Percentiles rank a stretch among this genome's conserved stretches.
Evolutionary conservation across 441 rosid species (phyloP).

Genomic region (Syzygium syzygioides): DNA sequence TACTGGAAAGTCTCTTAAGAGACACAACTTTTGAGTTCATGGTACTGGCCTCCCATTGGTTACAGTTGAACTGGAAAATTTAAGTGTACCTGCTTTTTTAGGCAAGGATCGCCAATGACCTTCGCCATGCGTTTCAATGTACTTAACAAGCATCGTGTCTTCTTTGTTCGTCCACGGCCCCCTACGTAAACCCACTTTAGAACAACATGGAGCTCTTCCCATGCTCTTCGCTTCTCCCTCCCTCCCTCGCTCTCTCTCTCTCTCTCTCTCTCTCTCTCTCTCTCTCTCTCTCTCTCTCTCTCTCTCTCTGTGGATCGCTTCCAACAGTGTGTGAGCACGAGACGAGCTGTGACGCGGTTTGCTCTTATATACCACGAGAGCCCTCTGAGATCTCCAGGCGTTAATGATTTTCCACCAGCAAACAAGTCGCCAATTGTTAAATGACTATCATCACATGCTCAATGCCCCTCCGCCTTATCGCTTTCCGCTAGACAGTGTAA

Average conservation of each 20-base stretch:
- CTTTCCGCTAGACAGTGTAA: neutral
- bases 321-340: neutral
- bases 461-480: neutral
- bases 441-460: neutral
- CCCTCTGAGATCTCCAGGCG: neutral
- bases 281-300: neutral
- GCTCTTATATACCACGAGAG: neutral
- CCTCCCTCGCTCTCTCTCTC: slow-evolving; percentile 1
- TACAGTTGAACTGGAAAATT: too few species aligned
- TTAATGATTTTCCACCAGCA: neutral
- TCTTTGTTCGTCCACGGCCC: slow-evolving; percentile 22
- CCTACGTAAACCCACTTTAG: slow-evolving; percentile 18
- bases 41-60: neutral
- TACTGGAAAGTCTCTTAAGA: neutral
- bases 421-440: neutral
- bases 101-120: slow-evolving; percentile 19
- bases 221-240: neutral
- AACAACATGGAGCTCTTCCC: slow-evolving; percentile 22
- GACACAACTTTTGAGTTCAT: neutral
- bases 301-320: neutral
- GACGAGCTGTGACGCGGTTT: neutral
- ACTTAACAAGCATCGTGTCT: slow-evolving; percentile 12
- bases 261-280: too few species aligned
- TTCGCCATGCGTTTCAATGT: slow-evolving; percentile 14
- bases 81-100: slow-evolving; percentile 14